A percentile compares a stretch with the other conserved stretches of the same genome.
Evolutionary conservation across 805 yeast species (phyloP).

Genomic region (Candida coleopterorum): DNA sequence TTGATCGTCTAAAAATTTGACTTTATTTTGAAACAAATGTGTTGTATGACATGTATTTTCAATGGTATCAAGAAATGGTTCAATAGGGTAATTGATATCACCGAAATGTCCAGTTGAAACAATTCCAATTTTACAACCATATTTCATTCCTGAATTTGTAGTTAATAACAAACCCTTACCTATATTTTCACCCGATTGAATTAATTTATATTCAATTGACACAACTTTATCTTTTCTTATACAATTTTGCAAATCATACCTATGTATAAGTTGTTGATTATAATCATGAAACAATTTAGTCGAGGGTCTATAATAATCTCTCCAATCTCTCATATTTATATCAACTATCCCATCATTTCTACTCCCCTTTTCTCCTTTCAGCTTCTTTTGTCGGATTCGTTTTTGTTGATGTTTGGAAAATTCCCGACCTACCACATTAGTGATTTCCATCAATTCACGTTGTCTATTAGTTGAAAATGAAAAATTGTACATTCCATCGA

Average conservation of each 20-base stretch:
- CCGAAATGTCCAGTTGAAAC: constrained; percentile 36
- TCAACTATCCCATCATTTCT: constrained; percentile 34
- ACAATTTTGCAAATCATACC: constrained; percentile 26
- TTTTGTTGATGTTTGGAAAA: constrained; percentile 40
- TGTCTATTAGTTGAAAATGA: constrained; percentile 30
- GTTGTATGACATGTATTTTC: constrained; percentile 33
- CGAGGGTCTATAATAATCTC: constrained; percentile 42
- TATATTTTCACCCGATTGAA: constrained; percentile 15
- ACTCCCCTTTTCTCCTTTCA: constrained; percentile 11
- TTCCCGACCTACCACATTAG: constrained; percentile 41
- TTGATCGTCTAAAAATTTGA: constrained; percentile 14
- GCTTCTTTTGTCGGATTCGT: constrained; percentile 16
- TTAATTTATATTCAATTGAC: constrained; percentile 24
- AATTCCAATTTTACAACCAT: constrained; percentile 30
- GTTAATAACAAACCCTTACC: constrained; percentile 30
- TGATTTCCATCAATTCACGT: constrained; percentile 35
- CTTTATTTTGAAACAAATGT: constrained; percentile 24
- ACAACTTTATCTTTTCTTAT: constrained; percentile 31
- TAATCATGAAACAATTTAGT: constrained; percentile 35
- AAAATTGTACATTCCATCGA: constrained; percentile 40
- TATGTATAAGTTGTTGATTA: constrained; percentile 27
- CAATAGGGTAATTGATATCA: constrained; percentile 27
- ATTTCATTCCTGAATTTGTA: constrained; percentile 26
- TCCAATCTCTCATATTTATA: constrained; percentile 40
- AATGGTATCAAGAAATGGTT: constrained; percentile 15